phyloP scores from a whole-genome alignment of 495 filamentous ascomycete genomes.

The Penicillium paxilli region DNA sequence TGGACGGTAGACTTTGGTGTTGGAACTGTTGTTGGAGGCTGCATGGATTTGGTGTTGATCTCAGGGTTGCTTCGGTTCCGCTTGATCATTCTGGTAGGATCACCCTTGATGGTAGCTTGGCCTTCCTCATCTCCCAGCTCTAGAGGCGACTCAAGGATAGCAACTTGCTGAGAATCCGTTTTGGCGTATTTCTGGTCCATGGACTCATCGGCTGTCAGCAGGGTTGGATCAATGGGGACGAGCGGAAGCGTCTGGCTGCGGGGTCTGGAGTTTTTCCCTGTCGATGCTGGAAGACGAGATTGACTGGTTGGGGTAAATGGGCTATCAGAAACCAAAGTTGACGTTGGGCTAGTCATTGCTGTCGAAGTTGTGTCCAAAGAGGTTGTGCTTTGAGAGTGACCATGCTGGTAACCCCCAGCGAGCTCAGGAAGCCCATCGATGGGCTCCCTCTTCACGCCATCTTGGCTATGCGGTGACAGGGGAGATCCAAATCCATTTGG shows the following conservation, averaged over 20 bases:
- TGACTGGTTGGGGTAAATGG: conserved; percentile 70
- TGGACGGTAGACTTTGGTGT: conserved; percentile 35
- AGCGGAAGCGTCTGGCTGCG: conserved; percentile 91
- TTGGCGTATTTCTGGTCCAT: conserved; percentile 68
- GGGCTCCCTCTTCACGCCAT: conserved; percentile 57
- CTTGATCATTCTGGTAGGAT: conserved; percentile 36
- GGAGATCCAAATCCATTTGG: conserved; percentile 47
- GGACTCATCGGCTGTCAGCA: conserved; percentile 63
- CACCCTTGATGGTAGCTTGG: conserved; percentile 16
- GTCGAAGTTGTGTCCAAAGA: conserved; percentile 64
- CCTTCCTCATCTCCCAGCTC: conserved; percentile 47
- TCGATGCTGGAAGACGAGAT: conserved; percentile 56
- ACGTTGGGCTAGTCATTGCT: conserved; percentile 79
- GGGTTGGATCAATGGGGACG: conserved; percentile 64
- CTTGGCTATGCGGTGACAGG: conserved; percentile 53
- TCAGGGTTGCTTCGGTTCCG: conserved; percentile 47
- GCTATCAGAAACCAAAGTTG: conserved; percentile 77
- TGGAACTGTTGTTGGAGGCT: conserved; percentile 31
- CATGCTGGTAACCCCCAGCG: conserved; percentile 51
- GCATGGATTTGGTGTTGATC: conserved; percentile 48
- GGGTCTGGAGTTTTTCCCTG: conserved; percentile 63
- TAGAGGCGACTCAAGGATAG: conserved; percentile 70
- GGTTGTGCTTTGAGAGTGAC: conserved; percentile 57
- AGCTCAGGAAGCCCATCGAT: conserved; percentile 54
- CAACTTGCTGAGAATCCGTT: conserved; percentile 51